phyloP scores from a whole-genome alignment of 352 stramenopile genomes.

The Phytophthora palmivora region DNA sequence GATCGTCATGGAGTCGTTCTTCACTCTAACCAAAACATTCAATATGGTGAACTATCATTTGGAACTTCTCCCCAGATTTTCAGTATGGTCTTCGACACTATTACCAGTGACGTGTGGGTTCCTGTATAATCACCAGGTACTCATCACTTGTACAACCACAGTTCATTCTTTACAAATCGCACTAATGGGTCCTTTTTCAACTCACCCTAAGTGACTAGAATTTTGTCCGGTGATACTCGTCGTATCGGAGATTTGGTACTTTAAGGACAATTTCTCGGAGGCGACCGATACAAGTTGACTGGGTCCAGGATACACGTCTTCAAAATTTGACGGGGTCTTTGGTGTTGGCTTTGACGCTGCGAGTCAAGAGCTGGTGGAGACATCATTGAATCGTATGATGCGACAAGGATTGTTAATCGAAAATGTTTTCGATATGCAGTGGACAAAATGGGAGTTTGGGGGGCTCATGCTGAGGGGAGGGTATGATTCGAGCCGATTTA shows the following conservation, averaged over 20 bases:
- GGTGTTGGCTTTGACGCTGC: constrained; percentile 93
- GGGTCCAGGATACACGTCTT: constrained; percentile 90
- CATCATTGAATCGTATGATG: constrained; percentile 92
- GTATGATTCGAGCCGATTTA: constrained; percentile 87
- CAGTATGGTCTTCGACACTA: constrained; percentile 94
- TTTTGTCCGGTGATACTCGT: constrained; percentile 51
- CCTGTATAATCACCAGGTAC: constrained; percentile 52
- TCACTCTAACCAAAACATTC: neutral
- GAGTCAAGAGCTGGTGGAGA: constrained; percentile 82
- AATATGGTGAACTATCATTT: constrained; percentile 79
- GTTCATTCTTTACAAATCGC: constrained; percentile 75
- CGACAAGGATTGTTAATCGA: constrained; percentile 78
- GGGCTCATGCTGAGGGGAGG: constrained; percentile 54
- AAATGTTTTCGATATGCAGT: constrained; percentile 94
- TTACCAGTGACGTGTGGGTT: constrained; percentile 95
- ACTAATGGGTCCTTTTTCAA: constrained; percentile 89
- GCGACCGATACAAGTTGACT: constrained; percentile 89
- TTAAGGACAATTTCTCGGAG: constrained; percentile 35
- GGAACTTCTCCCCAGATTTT: constrained; percentile 90
- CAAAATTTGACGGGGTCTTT: constrained; percentile 96
- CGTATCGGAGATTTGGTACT: too few species aligned
- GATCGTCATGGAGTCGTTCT: neutral
- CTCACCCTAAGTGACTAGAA: constrained; percentile 92
- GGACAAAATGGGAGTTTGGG: constrained; percentile 51
- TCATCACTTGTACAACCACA: constrained; percentile 82